A percentile compares a stretch with the other conserved stretches of the same genome.
Conservation (phyloP, 768 basidiomycete genomes). For the Chiua virens region DNA sequence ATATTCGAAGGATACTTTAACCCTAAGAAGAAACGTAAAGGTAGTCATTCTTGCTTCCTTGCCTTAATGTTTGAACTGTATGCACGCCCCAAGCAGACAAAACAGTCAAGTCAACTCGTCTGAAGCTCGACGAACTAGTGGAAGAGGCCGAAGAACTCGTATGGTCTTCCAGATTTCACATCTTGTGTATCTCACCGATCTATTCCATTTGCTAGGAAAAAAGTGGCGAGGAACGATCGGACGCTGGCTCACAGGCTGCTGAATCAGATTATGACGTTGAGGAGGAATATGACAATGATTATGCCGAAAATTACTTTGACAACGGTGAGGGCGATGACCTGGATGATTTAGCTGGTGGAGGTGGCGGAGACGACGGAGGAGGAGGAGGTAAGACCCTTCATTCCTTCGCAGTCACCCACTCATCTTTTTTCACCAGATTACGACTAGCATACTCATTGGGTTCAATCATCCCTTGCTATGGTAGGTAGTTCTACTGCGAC, state of each 20-base stretch:
- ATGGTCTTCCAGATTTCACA: constrained; percentile 2
- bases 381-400: constrained; percentile 46
- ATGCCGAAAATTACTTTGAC: constrained; percentile 89
- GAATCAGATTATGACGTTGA: constrained; percentile 84
- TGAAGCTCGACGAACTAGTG: constrained; percentile 67
- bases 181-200: neutral
- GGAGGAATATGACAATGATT: constrained; percentile 91
- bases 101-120: constrained; percentile 38
- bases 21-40: constrained; percentile 62
- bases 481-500: constrained; percentile 2
- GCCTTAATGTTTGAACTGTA: neutral
- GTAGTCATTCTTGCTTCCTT: constrained; percentile 15
- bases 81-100: constrained; percentile 23
- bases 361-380: constrained; percentile 61
- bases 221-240: constrained; percentile 67
- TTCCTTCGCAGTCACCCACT: neutral
- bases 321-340: constrained; percentile 82
- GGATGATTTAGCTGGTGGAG: constrained; percentile 75
- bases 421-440: constrained; percentile 17
- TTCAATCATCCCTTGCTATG: neutral
- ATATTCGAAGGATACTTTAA: constrained; percentile 82
- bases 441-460: constrained; percentile 20
- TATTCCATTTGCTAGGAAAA: constrained; percentile 57
- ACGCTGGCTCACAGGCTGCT: constrained; percentile 61
- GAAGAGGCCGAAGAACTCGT: constrained; percentile 66